Percentiles rank a stretch among this genome's conserved stretches.
phyloP scores from a whole-genome alignment of 2,329 filamentous ascomycete genomes.

The Trichoderma gracile region DNA sequence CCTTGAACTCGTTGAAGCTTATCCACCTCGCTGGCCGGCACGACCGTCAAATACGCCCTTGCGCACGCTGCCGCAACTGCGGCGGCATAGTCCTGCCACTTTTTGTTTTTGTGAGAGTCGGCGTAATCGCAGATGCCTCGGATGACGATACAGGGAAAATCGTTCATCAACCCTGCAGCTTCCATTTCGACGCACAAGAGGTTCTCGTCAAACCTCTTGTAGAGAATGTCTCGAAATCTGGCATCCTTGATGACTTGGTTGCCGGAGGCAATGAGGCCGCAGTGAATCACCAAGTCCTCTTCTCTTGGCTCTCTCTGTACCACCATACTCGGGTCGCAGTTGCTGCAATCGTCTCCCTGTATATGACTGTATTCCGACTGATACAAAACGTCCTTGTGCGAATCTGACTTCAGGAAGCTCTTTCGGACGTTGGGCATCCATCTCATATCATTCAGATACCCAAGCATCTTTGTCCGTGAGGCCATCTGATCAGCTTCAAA shows the following conservation, averaged over 20 bases:
- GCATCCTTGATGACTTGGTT: constrained; percentile 43
- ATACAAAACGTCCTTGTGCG: neutral
- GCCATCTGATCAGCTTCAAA: constrained; percentile 11
- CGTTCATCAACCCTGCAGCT: constrained; percentile 34
- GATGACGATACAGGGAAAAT: constrained; percentile 41
- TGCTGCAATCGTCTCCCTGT: neutral
- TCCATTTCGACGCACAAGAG: constrained; percentile 38
- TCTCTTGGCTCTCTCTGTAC: neutral
- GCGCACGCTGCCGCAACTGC: constrained; percentile 38
- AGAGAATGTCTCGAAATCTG: constrained; percentile 35
- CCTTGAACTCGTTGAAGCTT: constrained; percentile 4
- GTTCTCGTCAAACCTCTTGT: constrained; percentile 20
- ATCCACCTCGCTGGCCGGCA: neutral
- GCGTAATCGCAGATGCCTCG: constrained; percentile 45
- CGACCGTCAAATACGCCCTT: constrained; percentile 28
- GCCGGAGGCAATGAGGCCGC: constrained; percentile 36
- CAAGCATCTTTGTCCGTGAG: neutral
- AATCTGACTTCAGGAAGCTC: neutral
- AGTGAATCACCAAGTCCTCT: constrained; percentile 23
- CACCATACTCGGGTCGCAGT: constrained; percentile 5
- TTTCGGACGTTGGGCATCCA: neutral
- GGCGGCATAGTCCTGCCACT: constrained; percentile 42
- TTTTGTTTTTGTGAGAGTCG: constrained; percentile 43
- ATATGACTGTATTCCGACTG: neutral
- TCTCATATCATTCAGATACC: neutral